Evolutionary conservation across 78 protist species (phyloP).

Genomic region (Dictyostelium firmibasis): DNA sequence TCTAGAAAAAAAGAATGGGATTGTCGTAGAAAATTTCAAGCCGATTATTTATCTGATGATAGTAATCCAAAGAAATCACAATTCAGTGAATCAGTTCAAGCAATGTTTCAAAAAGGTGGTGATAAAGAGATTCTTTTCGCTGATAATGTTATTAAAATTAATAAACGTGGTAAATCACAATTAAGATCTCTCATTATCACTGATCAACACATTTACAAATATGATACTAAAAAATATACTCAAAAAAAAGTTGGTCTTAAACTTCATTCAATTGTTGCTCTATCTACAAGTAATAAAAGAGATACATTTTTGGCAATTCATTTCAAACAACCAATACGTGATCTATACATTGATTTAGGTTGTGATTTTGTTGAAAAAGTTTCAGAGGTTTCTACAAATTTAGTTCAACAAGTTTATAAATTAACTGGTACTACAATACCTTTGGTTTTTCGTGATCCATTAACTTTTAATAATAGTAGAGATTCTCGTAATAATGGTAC

Average conservation of each 20-base stretch:
- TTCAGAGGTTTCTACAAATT: constrained; percentile 39
- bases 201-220: constrained; percentile 73
- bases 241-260: constrained; percentile 71
- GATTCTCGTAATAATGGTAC: constrained; percentile 39
- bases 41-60: constrained; percentile 68
- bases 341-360: constrained; percentile 73
- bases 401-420: constrained; percentile 71
- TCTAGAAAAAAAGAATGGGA: constrained; percentile 54
- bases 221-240: constrained; percentile 85
- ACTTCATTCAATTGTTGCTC: constrained; percentile 29
- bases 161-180: constrained; percentile 80
- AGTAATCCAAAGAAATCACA: constrained; percentile 70
- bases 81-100: constrained; percentile 48
- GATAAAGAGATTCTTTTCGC: constrained; percentile 80
- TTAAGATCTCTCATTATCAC: constrained; percentile 81
- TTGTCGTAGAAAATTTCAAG: constrained; percentile 37
- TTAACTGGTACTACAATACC: constrained; percentile 45
- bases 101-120: constrained; percentile 52
- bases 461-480: constrained; percentile 37
- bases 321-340: constrained; percentile 47
- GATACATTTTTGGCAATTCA: constrained; percentile 75
- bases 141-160: constrained; percentile 78
- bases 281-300: neutral
- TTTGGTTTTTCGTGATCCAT: constrained; percentile 42
- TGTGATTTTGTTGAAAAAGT: constrained; percentile 65